Evolutionary conservation across 306 rosid genomes (phyloP).

Genomic region (Prunus salicina): DNA sequence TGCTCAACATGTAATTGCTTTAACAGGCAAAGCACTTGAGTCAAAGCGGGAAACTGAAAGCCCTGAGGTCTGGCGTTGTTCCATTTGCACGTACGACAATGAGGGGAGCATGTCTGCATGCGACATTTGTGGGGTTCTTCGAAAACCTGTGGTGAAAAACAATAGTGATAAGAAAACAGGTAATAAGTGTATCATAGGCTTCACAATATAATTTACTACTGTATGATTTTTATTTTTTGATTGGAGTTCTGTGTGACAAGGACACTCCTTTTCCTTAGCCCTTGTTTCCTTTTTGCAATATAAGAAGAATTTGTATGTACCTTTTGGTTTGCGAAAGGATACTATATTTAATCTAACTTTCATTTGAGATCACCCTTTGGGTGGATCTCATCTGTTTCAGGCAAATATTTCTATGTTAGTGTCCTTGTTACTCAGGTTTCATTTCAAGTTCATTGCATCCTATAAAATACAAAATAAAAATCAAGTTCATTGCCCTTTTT

Average conservation of each 20-base stretch:
- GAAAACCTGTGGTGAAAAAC: slow-evolving; percentile 37
- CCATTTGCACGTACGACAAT: slow-evolving; percentile 88
- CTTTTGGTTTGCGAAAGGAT: slow-evolving; percentile 15
- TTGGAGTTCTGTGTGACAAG: slow-evolving; percentile 18
- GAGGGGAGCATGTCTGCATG: slow-evolving; percentile 65
- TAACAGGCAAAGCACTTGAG: slow-evolving; percentile 43
- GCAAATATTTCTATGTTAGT: slow-evolving; percentile 8
- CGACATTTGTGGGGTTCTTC: slow-evolving; percentile 91
- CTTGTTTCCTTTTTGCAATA: neutral
- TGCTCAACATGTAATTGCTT: slow-evolving; percentile 20
- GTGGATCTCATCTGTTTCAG: neutral
- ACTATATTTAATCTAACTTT: neutral
- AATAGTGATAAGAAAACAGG: slow-evolving; percentile 51
- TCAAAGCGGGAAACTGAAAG: slow-evolving; percentile 39
- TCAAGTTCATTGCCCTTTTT: slow-evolving; percentile 37
- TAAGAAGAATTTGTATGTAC: neutral
- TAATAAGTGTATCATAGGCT: slow-evolving; percentile 32
- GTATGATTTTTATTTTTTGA: neutral
- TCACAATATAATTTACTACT: neutral
- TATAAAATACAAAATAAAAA: neutral
- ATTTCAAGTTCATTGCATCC: slow-evolving; percentile 22
- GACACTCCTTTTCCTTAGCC: slow-evolving; percentile 10
- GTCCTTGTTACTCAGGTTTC: slow-evolving; percentile 18
- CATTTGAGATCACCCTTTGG: slow-evolving; percentile 11
- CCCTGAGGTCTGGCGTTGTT: slow-evolving; percentile 64